A percentile compares a stretch with the other conserved stretches of the same genome.
These are phyloP conservation scores for Diaporthe nobilis DNA, from an alignment of 2,329 filamentous ascomycete species.

Conservation along the genomic window DNA sequence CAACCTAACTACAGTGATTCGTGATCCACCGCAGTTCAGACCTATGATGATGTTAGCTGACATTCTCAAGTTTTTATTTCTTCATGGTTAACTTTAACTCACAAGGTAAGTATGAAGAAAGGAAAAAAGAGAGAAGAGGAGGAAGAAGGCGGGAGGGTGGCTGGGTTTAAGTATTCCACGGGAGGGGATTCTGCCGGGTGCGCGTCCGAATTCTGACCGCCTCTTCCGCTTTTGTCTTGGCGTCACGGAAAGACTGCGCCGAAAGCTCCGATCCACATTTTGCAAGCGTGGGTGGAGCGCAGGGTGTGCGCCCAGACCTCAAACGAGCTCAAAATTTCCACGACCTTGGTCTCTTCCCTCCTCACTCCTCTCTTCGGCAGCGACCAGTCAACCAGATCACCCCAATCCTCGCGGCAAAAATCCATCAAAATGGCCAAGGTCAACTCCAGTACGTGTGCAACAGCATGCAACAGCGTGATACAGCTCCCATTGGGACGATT, in stretches of 20 bases:
- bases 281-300: background rate
- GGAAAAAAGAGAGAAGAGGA: slow-evolving; percentile 48
- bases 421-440: slow-evolving; percentile 78
- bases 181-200: background rate
- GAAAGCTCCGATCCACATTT: slow-evolving; percentile 41
- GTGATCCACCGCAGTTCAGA: slow-evolving; percentile 55
- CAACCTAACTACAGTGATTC: slow-evolving; percentile 57
- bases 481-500: slow-evolving; percentile 1
- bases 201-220: slow-evolving; percentile 14
- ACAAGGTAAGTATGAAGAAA: slow-evolving; percentile 41
- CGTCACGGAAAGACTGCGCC: slow-evolving; percentile 36
- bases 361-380: slow-evolving; percentile 35
- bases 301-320: background rate
- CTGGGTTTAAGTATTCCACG: slow-evolving; percentile 25
- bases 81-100: no score
- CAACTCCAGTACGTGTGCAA: slow-evolving; percentile 59
- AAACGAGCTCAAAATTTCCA: slow-evolving; percentile 6
- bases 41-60: no score
- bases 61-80: no score
- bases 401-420: slow-evolving; percentile 44
- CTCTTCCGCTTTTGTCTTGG: background rate
- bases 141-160: slow-evolving; percentile 40
- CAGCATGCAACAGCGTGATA: slow-evolving; percentile 1
- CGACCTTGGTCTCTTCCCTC: background rate
- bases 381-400: slow-evolving; percentile 38